A percentile compares a stretch with the other conserved stretches of the same genome.
phyloP scores from a whole-genome alignment of 1,284 basidiomycete species.

The Puccinia polysora region DNA sequence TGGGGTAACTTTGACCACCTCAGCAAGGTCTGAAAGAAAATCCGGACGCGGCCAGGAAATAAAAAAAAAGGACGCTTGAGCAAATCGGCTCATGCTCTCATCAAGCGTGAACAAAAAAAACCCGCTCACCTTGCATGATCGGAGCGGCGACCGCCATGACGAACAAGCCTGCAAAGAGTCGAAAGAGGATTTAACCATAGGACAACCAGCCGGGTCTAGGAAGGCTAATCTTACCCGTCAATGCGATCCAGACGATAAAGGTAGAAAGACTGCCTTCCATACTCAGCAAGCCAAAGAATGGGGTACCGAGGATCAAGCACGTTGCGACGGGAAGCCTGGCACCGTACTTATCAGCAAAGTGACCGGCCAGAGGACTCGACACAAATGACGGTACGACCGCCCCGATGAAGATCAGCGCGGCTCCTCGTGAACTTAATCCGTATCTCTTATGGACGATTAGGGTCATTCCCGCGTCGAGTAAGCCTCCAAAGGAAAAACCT shows the following conservation, averaged over 20 bases:
- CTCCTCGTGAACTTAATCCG: slow-evolving; percentile 14
- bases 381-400: slow-evolving; percentile 19
- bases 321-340: slow-evolving; percentile 11
- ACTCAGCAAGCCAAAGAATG: slow-evolving; percentile 21
- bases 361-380: slow-evolving; percentile 26
- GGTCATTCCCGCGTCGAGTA: slow-evolving; percentile 27
- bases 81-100: not conserved
- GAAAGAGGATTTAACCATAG: not conserved
- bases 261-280: slow-evolving; percentile 20
- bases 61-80: no score
- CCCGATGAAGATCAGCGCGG: slow-evolving; percentile 21
- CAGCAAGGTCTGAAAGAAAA: slow-evolving; percentile 36
- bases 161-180: slow-evolving; percentile 6
- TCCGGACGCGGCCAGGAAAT: no score
- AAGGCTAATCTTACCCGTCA: slow-evolving; percentile 6
- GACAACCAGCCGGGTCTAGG: not conserved
- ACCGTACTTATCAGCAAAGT: slow-evolving; percentile 18
- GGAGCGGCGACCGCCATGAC: slow-evolving; percentile 18
- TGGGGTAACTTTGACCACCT: slow-evolving; percentile 22
- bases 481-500: slow-evolving; percentile 30
- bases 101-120: not conserved
- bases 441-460: slow-evolving; percentile 3
- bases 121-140: slow-evolving; percentile 39
- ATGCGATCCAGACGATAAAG: slow-evolving; percentile 26
- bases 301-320: slow-evolving; percentile 16